Percentiles rank a stretch among this genome's conserved stretches.
phyloP scores from a whole-genome alignment of 2,329 filamentous ascomycete species.

The Epicoccum sorghinum region DNA sequence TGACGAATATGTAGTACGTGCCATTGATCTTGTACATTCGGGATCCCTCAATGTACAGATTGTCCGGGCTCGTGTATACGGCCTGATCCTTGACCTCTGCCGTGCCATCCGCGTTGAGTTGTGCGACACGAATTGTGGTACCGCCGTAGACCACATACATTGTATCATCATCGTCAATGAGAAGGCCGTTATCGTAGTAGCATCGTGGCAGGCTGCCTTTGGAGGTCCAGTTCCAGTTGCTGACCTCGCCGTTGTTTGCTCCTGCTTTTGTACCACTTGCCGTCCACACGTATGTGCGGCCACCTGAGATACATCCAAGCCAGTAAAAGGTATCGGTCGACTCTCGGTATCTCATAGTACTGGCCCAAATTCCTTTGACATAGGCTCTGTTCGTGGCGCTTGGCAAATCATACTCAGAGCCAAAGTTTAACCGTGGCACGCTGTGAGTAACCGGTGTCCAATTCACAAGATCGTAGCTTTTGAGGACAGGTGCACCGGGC shows the following conservation, averaged over 20 bases:
- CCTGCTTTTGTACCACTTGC: slow-evolving; percentile 51
- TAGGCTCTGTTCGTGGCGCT: slow-evolving; percentile 53
- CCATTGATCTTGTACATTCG: slow-evolving; percentile 65
- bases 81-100: slow-evolving; percentile 52
- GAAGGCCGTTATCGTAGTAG: slow-evolving; percentile 64
- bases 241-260: slow-evolving; percentile 38
- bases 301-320: slow-evolving; percentile 62
- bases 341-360: slow-evolving; percentile 58
- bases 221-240: slow-evolving; percentile 50
- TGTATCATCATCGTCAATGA: slow-evolving; percentile 65
- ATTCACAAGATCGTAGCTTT: slow-evolving; percentile 61
- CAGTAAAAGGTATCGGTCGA: slow-evolving; percentile 61
- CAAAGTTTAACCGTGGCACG: slow-evolving; percentile 47
- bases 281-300: slow-evolving; percentile 61
- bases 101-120: slow-evolving; percentile 58
- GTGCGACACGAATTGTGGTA: slow-evolving; percentile 57
- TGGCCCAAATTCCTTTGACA: slow-evolving; percentile 63
- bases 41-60: slow-evolving; percentile 56
- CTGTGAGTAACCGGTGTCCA: slow-evolving; percentile 53
- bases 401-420: slow-evolving; percentile 56
- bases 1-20: slow-evolving; percentile 62
- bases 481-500: slow-evolving; percentile 62
- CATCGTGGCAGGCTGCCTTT: slow-evolving; percentile 51
- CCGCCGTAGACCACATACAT: slow-evolving; percentile 65
- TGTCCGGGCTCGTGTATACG: slow-evolving; percentile 52